phyloP scores from a whole-genome alignment of 1,284 basidiomycete species.

The Agaricales sp. region DNA sequence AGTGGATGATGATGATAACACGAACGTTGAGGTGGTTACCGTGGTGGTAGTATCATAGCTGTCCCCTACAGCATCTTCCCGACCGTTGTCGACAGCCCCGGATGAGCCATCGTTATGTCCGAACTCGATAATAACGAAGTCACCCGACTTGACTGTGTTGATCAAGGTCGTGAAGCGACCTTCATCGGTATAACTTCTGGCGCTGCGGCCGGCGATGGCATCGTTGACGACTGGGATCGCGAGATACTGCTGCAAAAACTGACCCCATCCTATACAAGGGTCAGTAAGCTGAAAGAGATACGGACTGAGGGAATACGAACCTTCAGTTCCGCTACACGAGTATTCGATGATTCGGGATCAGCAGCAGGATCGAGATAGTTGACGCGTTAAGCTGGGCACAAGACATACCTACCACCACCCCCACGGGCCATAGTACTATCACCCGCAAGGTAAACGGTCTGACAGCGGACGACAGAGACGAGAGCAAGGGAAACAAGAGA shows the following conservation, averaged over 20 bases:
- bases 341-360: no score
- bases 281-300: constrained; percentile 14
- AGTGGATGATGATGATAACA: constrained; percentile 2
- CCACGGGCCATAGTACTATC: constrained; percentile 33
- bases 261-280: constrained; percentile 32
- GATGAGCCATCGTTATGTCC: constrained; percentile 33
- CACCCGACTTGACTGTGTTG: constrained; percentile 25
- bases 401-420: no score
- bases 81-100: constrained; percentile 15
- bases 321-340: not conserved
- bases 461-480: no score
- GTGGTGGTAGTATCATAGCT: constrained; percentile 25
- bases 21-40: constrained; percentile 22
- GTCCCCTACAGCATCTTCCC: constrained; percentile 21
- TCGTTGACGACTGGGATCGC: constrained; percentile 31
- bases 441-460: constrained; percentile 37
- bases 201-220: constrained; percentile 34
- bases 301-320: not conserved
- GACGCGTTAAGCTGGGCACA: constrained; percentile 10
- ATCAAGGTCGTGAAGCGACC: constrained; percentile 31
- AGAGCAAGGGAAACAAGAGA: no score
- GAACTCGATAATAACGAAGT: constrained; percentile 35
- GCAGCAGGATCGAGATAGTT: not conserved
- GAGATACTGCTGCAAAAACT: constrained; percentile 30
- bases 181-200: constrained; percentile 36